A percentile compares a stretch with the other conserved stretches of the same genome.
phyloP scores from a whole-genome alignment of 176 grass and related monocot species.

The Saccharum officinarum region DNA sequence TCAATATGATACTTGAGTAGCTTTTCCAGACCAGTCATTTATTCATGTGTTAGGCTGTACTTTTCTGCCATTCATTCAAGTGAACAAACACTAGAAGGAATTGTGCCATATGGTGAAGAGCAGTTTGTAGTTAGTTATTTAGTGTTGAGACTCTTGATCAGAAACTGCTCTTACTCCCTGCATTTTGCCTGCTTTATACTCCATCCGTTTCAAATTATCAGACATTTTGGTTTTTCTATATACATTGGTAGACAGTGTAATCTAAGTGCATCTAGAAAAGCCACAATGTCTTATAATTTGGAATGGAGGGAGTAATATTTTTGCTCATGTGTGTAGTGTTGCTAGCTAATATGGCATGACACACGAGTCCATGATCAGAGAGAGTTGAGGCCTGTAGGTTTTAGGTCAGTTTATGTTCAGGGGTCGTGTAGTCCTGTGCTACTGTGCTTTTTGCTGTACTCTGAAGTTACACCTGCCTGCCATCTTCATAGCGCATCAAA shows the following conservation, averaged over 20 bases:
- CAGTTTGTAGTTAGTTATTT: neutral
- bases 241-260: neutral
- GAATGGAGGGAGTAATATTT: neutral
- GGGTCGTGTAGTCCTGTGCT: neutral
- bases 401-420: neutral
- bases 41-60: neutral
- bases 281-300: neutral
- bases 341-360: neutral
- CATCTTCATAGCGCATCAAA: neutral
- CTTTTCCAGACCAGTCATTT: constrained; percentile 4
- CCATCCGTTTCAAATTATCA: neutral
- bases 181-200: constrained; percentile 4
- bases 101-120: neutral
- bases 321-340: neutral
- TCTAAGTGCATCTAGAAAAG: neutral
- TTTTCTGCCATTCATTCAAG: constrained; percentile 13
- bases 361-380: neutral
- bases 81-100: constrained; percentile 16
- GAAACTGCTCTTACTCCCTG: neutral
- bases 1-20: neutral
- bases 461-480: neutral
- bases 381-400: neutral
- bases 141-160: neutral
- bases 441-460: neutral
- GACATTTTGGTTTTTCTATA: neutral